phyloP scores from a whole-genome alignment of 495 filamentous ascomycete species.

The Hypoxylon rickii region DNA sequence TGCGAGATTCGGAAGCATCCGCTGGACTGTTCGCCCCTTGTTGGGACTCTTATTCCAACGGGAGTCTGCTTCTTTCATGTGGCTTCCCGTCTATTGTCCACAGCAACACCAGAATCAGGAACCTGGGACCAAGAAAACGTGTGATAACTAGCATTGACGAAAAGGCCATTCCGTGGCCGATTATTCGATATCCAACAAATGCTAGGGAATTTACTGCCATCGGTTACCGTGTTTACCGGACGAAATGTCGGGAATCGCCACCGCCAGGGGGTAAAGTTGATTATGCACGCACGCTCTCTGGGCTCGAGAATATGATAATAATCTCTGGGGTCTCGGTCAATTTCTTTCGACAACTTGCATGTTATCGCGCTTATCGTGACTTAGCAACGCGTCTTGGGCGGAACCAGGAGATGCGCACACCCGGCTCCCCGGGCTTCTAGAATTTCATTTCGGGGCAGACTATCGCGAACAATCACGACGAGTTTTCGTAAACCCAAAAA shows the following conservation, averaged over 20 bases:
- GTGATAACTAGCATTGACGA: too few relatives aligned
- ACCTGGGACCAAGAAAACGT: too few relatives aligned
- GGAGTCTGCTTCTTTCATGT: conserved; percentile 16
- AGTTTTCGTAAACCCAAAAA: background rate
- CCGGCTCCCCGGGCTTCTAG: background rate
- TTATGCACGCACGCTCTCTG: background rate
- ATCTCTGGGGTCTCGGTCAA: conserved; percentile 1
- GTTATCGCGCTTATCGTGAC: background rate
- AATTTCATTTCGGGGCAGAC: background rate
- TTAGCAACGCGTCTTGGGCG: conserved; percentile 14
- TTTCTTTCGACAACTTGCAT: background rate
- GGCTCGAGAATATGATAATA: background rate
- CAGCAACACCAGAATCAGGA: background rate
- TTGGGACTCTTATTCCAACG: conserved; percentile 16
- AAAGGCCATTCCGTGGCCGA: too few relatives aligned
- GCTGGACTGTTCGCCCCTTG: conserved; percentile 4
- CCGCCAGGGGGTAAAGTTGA: background rate
- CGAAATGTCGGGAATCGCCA: background rate
- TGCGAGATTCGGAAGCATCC: conserved; percentile 29
- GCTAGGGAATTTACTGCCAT: too few relatives aligned
- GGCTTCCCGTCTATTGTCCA: conserved; percentile 7
- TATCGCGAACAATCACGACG: background rate
- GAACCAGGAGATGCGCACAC: background rate
- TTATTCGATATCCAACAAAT: too few relatives aligned
- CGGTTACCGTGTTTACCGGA: background rate